These are phyloP conservation scores for Coleophoma eucalyptorum DNA, from an alignment of 2,329 filamentous ascomycete species.

Conservation along the genomic window DNA sequence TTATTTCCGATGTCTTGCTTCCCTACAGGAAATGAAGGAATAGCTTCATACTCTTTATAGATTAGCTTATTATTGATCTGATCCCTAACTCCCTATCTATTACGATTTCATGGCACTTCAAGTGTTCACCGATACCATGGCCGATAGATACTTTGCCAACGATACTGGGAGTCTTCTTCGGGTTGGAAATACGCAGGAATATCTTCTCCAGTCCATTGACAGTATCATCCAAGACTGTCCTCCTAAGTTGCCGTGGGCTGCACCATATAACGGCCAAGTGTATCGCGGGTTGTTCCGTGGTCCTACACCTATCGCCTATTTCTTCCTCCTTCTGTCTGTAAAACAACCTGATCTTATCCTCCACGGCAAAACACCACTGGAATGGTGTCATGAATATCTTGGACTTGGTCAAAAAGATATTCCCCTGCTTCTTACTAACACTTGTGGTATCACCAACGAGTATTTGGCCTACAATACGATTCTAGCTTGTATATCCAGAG, in stretches of 20 bases:
- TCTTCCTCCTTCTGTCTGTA: conserved; percentile 46
- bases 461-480: conserved; percentile 8
- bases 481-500: conserved; percentile 5
- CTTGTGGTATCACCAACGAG: conserved; percentile 8
- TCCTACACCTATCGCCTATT: conserved; percentile 51
- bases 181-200: background rate
- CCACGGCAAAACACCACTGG: conserved; percentile 1
- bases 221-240: background rate
- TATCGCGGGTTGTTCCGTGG: conserved; percentile 51
- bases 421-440: background rate
- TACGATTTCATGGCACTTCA: too few relatives aligned
- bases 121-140: too few relatives aligned
- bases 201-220: background rate
- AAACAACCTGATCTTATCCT: conserved; percentile 42
- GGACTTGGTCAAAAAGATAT: conserved; percentile 4
- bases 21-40: too few relatives aligned
- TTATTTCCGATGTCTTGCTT: too few relatives aligned
- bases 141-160: too few relatives aligned
- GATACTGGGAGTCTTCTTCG: too few relatives aligned
- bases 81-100: too few relatives aligned
- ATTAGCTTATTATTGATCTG: too few relatives aligned
- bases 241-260: background rate
- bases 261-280: conserved; percentile 15
- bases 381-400: conserved; percentile 10
- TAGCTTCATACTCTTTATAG: too few relatives aligned